A percentile compares a stretch with the other conserved stretches of the same genome.
Evolutionary conservation across 2,329 filamentous ascomycete genomes (phyloP).

Genomic region (Fusarium poae): DNA sequence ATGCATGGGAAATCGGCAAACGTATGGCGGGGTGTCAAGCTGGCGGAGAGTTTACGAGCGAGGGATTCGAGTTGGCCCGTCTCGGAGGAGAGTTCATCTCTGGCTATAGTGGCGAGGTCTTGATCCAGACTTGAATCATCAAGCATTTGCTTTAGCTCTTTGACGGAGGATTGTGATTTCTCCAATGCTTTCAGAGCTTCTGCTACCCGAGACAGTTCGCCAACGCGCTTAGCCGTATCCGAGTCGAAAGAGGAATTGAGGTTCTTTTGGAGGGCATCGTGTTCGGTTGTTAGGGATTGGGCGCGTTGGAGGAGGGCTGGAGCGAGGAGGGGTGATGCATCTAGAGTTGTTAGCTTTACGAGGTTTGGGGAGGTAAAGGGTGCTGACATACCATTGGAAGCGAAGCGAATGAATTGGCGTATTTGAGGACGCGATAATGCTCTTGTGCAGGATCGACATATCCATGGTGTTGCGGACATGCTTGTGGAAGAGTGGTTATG

Average conservation of each 20-base stretch:
- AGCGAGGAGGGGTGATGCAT: constrained; percentile 56
- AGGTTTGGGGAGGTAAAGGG: no score
- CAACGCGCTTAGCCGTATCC: constrained; percentile 69
- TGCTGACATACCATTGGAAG: constrained; percentile 49
- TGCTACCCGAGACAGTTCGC: constrained; percentile 71
- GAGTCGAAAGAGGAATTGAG: constrained; percentile 69
- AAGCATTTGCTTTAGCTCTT: constrained; percentile 66
- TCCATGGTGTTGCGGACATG: constrained; percentile 55
- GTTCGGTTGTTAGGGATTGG: constrained; percentile 68
- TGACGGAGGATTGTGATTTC: constrained; percentile 63
- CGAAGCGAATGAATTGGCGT: constrained; percentile 51
- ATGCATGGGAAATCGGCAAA: constrained; percentile 92
- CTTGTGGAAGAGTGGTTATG: constrained; percentile 21
- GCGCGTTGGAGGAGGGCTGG: constrained; percentile 71
- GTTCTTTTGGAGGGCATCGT: constrained; percentile 64
- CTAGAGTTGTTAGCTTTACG: constrained; percentile 16
- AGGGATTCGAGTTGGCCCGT: constrained; percentile 71
- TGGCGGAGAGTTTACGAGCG: constrained; percentile 76
- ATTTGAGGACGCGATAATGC: constrained; percentile 45
- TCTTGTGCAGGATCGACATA: constrained; percentile 54
- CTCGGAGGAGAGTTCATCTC: constrained; percentile 83
- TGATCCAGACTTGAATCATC: constrained; percentile 62
- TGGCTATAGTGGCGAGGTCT: constrained; percentile 82
- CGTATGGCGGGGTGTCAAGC: constrained; percentile 87
- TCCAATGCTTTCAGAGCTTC: constrained; percentile 71